Evolutionary conservation across 179 eudicot genomes (phyloP).

Genomic region (Corrigiola litoralis): DNA sequence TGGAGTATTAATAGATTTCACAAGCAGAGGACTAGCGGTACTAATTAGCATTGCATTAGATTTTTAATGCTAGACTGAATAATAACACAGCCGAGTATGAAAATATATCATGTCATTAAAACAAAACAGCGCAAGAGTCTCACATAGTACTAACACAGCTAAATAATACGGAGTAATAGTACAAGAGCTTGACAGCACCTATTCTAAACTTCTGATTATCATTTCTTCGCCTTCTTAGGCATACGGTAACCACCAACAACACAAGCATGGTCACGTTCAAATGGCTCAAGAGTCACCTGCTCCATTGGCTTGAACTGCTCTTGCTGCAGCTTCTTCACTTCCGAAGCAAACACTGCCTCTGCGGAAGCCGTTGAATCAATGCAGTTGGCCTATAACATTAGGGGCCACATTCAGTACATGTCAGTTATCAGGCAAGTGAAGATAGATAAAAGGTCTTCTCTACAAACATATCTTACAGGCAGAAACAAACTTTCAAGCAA

Average conservation of each 20-base stretch:
- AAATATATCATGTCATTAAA: too few relatives aligned
- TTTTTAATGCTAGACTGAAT: too few relatives aligned
- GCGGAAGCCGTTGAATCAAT: constrained; percentile 78
- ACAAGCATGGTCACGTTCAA: constrained; percentile 81
- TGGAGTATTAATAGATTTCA: not conserved
- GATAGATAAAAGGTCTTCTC: too few relatives aligned
- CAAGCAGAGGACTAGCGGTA: too few relatives aligned
- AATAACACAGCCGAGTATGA: too few relatives aligned
- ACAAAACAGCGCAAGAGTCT: too few relatives aligned
- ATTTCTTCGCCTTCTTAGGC: constrained; percentile 54
- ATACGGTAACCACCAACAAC: constrained; percentile 68
- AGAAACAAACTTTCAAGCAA: not conserved
- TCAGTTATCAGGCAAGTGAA: too few relatives aligned
- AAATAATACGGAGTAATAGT: too few relatives aligned
- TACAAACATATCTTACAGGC: too few relatives aligned
- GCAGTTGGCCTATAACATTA: constrained; percentile 59
- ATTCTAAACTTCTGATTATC: not conserved
- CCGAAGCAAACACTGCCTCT: constrained; percentile 75
- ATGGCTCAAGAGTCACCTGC: constrained; percentile 81
- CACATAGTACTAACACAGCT: too few relatives aligned
- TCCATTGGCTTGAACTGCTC: constrained; percentile 75
- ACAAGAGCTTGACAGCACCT: too few relatives aligned
- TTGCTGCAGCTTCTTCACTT: constrained; percentile 78
- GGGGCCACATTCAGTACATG: not conserved
- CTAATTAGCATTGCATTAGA: too few relatives aligned